These are phyloP conservation scores for Acanthamoeba pearcei DNA, from an alignment of 208 protist species.

Conservation along the genomic window DNA sequence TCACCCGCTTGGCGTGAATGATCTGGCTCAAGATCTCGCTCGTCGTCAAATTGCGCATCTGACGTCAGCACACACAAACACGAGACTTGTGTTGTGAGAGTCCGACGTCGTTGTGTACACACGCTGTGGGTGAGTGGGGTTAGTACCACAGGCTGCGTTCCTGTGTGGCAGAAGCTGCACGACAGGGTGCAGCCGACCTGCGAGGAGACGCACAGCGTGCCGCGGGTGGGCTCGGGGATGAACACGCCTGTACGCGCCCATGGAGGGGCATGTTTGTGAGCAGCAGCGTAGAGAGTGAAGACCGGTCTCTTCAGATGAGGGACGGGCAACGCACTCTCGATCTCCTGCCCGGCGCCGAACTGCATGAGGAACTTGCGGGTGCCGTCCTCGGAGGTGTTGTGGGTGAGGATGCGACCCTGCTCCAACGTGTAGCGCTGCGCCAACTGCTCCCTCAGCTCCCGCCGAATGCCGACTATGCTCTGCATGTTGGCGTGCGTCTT, in stretches of 20 bases:
- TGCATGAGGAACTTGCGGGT: conserved; percentile 52
- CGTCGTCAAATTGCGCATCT: background rate
- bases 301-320: background rate
- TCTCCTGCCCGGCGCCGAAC: conserved; percentile 36
- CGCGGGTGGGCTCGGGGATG: background rate
- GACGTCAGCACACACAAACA: background rate
- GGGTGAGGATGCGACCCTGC: background rate
- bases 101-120: background rate
- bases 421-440: background rate
- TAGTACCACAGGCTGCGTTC: conserved; percentile 25
- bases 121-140: background rate
- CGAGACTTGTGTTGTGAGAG: too few species aligned
- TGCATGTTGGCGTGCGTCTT: background rate
- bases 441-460: background rate
- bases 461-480: background rate
- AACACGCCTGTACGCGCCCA: background rate
- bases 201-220: conserved; percentile 27
- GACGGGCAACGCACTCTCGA: background rate
- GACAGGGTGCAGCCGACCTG: conserved; percentile 65
- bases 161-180: conserved; percentile 40
- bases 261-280: background rate
- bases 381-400: conserved; percentile 17
- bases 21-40: background rate
- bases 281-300: background rate
- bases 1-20: background rate